These are phyloP conservation scores for Mycotypha africana DNA, from an alignment of 371 early-diverging fungal genomes.

Conservation along the genomic window DNA sequence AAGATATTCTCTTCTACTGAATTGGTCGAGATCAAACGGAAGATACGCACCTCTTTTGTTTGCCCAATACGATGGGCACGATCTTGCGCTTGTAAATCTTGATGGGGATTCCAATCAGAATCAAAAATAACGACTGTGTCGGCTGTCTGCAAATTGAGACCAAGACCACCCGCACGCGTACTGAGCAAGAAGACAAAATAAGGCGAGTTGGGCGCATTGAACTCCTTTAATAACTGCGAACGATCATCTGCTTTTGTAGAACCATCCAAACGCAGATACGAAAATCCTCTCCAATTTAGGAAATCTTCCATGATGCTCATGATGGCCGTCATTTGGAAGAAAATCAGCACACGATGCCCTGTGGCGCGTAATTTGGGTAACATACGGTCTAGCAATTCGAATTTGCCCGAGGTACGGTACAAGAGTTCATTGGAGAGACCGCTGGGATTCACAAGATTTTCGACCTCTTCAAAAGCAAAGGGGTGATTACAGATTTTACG, in stretches of 20 bases:
- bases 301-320: slow-evolving; percentile 98
- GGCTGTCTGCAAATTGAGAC: slow-evolving; percentile 98
- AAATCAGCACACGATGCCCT: slow-evolving; percentile 95
- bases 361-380: slow-evolving; percentile 84
- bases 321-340: slow-evolving; percentile 99
- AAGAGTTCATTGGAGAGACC: slow-evolving; percentile 51
- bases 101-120: slow-evolving; percentile 99
- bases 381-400: slow-evolving; percentile 97
- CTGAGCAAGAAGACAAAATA: slow-evolving; percentile 94
- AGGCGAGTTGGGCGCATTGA: slow-evolving; percentile 80
- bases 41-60: slow-evolving; percentile 97
- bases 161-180: slow-evolving; percentile 99
- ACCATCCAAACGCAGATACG: slow-evolving; percentile 95
- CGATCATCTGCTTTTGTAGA: slow-evolving; percentile 92
- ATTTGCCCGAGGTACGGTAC: slow-evolving; percentile 93
- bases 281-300: slow-evolving; percentile 69
- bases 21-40: slow-evolving; percentile 91
- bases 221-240: slow-evolving; percentile 72
- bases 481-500: slow-evolving; percentile 99
- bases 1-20: slow-evolving; percentile 97
- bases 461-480: slow-evolving; percentile 95
- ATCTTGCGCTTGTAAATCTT: slow-evolving; percentile 99
- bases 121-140: slow-evolving; percentile 99
- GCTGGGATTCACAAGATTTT: slow-evolving; percentile 68
- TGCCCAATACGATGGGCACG: slow-evolving; percentile 99